These are phyloP conservation scores for Cicer arietinum DNA, from an alignment of 306 rosid species.

Conservation along the genomic window DNA sequence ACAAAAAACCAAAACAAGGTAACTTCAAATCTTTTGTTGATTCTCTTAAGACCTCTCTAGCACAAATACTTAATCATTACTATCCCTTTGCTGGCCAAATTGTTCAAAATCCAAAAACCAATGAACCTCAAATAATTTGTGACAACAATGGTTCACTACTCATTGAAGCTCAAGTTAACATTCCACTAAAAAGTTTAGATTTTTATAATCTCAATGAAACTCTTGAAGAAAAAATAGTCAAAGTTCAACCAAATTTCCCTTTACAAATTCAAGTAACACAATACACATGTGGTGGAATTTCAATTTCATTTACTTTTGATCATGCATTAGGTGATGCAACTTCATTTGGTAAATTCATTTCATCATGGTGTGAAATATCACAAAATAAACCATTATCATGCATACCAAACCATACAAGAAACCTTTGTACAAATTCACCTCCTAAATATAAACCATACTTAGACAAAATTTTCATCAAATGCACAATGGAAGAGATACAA, in stretches of 20 bases:
- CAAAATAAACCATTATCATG: slow-evolving; percentile 57
- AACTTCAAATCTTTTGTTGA: slow-evolving; percentile 44
- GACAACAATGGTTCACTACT: slow-evolving; percentile 74
- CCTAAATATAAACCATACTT: slow-evolving; percentile 65
- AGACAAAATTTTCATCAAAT: slow-evolving; percentile 66
- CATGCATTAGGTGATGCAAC: slow-evolving; percentile 89
- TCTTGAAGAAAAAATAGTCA: slow-evolving; percentile 60
- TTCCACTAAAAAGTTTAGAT: slow-evolving; percentile 51
- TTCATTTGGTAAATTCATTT: slow-evolving; percentile 74
- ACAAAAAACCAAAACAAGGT: slow-evolving; percentile 43
- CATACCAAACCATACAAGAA: slow-evolving; percentile 65
- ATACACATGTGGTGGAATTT: slow-evolving; percentile 72
- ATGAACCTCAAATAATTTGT: slow-evolving; percentile 80
- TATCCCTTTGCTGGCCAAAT: slow-evolving; percentile 79
- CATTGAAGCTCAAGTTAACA: slow-evolving; percentile 60
- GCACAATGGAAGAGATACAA: slow-evolving; percentile 75
- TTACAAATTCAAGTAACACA: slow-evolving; percentile 75
- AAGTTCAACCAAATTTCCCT: slow-evolving; percentile 54
- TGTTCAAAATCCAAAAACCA: slow-evolving; percentile 56
- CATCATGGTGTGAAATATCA: slow-evolving; percentile 75
- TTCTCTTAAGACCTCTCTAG: slow-evolving; percentile 61
- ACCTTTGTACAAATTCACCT: slow-evolving; percentile 67
- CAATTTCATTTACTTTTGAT: slow-evolving; percentile 81
- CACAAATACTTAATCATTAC: slow-evolving; percentile 49
- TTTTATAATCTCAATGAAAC: slow-evolving; percentile 70